These are phyloP conservation scores for Cardamine chenopodiifolia DNA, from an alignment of 345 rosid genomes.

Conservation along the genomic window DNA sequence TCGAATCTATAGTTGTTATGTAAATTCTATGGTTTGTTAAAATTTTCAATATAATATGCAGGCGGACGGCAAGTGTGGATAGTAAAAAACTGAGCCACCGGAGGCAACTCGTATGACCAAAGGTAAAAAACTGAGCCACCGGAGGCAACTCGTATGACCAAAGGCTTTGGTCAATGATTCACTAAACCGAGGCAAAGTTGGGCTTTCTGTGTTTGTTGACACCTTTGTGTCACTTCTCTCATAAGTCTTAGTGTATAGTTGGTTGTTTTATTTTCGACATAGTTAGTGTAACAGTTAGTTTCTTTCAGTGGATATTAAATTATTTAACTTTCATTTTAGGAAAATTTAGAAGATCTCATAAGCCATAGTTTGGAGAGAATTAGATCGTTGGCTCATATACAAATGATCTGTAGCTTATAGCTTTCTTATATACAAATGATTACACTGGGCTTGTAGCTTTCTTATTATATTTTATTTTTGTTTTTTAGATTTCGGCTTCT, in stretches of 20 bases:
- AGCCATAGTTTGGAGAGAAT: no score
- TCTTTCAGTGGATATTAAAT: no score
- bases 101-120: conserved; percentile 9
- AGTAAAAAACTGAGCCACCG: background rate
- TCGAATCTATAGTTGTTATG: background rate
- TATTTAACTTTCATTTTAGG: no score
- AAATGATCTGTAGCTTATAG: no score
- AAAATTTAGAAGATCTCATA: no score
- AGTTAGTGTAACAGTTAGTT: background rate
- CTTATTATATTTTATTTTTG: no score
- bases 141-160: conserved; percentile 4
- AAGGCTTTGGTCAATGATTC: conserved; percentile 13
- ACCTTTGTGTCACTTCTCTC: background rate
- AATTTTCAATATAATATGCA: background rate
- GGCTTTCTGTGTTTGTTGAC: conserved; percentile 4
- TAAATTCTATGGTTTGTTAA: background rate
- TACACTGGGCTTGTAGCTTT: no score
- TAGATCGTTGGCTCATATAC: no score
- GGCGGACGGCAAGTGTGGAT: conserved; percentile 33
- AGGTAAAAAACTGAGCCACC: conserved; percentile 1
- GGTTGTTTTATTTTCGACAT: background rate
- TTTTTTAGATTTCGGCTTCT: no score
- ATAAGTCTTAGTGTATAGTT: background rate
- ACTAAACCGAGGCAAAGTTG: conserved; percentile 6
- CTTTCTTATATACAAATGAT: no score